Base-by-base conservation (phyloP, 306 rosid species). In the Hippophae rhamnoides region DNA sequence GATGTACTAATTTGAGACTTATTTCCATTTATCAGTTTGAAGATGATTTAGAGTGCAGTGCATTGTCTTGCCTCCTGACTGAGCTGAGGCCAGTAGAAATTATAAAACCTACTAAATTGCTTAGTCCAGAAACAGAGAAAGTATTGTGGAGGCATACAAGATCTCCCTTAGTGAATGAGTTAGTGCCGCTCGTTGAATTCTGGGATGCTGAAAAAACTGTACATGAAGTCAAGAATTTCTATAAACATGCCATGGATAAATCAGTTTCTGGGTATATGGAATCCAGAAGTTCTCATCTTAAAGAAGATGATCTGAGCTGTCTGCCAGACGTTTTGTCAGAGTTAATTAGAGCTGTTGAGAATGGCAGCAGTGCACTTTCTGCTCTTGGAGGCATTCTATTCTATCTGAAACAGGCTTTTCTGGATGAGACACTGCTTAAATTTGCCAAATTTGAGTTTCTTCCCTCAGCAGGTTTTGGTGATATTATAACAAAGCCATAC, bases 11-110 rank as follows among this genome's bases (percentile, higher is more conserved):
- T 3, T 50, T 14, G 64, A 53, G 45, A 9, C 13, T 72, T 60
- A 49, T 78, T 54, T 76, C 48, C 57, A 11, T 62, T 44, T 69
- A 49, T 67, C 86, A 88, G 99, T 88, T 92, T 75, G 74, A 56
- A 70, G 95, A 92, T 70, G 95, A 92, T 74, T 72, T 67, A 18
- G 96, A 88, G 72, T 85, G 95, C 86, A 84, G 78, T 72, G 78
- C 90, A 51, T 60, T 92, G 77, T 76, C 96, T 67, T 74, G 85
- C 72, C 78, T 92, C 63, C 72, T 92, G 75, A 83, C 95, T 40
- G 96, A 92, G 90, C 54, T 86, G 73, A 84, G 96, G 79, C 99
- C 96, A 1, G 96, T 88, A 56, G 99, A 92, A 80, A 81, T 92
- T 69, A 72, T 92, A 50, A 86, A 92, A 75, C 96, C 99, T 52